Percentiles rank a stretch among this genome's conserved stretches.
phyloP scores from a whole-genome alignment of 2,329 filamentous ascomycete genomes.

The Cadophora sp. region DNA sequence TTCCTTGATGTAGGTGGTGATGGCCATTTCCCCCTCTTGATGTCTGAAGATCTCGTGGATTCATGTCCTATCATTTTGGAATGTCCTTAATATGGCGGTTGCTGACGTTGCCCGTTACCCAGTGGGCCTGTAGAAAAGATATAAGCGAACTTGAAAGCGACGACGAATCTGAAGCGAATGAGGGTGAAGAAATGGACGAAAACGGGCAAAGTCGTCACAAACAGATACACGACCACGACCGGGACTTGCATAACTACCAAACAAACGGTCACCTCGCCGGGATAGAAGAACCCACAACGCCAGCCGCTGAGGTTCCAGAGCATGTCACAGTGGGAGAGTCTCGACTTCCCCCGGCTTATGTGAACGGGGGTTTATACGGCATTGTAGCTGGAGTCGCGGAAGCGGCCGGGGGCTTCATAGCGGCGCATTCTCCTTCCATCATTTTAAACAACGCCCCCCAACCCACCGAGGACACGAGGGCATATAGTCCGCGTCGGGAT shows the following conservation, averaged over 20 bases:
- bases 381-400: conserved; percentile 61
- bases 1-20: conserved; percentile 58
- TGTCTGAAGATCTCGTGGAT: too few species aligned
- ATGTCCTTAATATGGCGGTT: too few species aligned
- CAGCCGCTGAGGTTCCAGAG: conserved; percentile 13
- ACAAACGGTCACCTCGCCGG: conserved; percentile 42
- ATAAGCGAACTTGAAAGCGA: conserved; percentile 42
- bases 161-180: conserved; percentile 26
- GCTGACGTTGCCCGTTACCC: too few species aligned
- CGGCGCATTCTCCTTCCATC: conserved; percentile 44
- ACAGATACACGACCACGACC: conserved; percentile 35
- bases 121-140: conserved; percentile 62
- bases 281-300: conserved; percentile 32
- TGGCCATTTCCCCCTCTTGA: too few species aligned
- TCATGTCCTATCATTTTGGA: too few species aligned
- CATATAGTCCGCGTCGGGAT: conserved; percentile 26
- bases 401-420: conserved; percentile 56
- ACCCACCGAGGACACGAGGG: conserved; percentile 29
- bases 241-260: conserved; percentile 45
- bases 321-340: conserved; percentile 7
- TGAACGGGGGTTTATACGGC: conserved; percentile 57
- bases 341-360: conserved; percentile 35
- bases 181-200: conserved; percentile 28
- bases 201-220: conserved; percentile 33
- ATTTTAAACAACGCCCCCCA: conserved; percentile 43